Conservation (phyloP, 108 stramenopile genomes). For the Conticribra guillardii region DNA sequence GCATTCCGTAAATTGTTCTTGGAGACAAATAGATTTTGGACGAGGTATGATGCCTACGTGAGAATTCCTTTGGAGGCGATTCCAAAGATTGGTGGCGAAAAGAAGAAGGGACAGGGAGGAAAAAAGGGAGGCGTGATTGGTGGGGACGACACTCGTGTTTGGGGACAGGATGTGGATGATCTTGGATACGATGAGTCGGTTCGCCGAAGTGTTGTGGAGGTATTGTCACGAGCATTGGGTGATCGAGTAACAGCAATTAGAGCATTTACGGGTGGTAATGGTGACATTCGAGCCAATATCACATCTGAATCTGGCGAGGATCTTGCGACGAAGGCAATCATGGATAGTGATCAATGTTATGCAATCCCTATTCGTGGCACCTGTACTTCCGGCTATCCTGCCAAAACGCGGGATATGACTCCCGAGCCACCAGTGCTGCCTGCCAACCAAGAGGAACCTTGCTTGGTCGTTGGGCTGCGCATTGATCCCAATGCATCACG, state of each 20-base stretch:
- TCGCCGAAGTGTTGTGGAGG: slow-evolving; percentile 51
- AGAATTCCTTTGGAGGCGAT: slow-evolving; percentile 51
- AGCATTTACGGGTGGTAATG: slow-evolving; percentile 78
- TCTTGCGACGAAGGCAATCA: slow-evolving; percentile 18
- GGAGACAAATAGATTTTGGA: slow-evolving; percentile 73
- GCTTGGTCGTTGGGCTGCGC: slow-evolving; percentile 57
- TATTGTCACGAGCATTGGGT: slow-evolving; percentile 68
- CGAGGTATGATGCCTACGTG: slow-evolving; percentile 76
- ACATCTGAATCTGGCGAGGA: slow-evolving; percentile 23
- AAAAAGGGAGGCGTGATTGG: not conserved
- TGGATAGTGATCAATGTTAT: slow-evolving; percentile 47
- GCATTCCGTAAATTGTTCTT: slow-evolving; percentile 73
- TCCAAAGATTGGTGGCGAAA: slow-evolving; percentile 34
- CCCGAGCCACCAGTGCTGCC: slow-evolving; percentile 19
- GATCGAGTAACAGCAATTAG: slow-evolving; percentile 64
- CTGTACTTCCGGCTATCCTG: slow-evolving; percentile 15
- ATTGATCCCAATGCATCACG: slow-evolving; percentile 71
- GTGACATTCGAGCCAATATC: slow-evolving; percentile 31
- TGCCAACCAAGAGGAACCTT: slow-evolving; percentile 41
- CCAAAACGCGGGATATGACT: slow-evolving; percentile 1
- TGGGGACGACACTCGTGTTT: no score
- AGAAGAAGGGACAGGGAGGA: slow-evolving; percentile 6
- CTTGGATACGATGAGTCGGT: slow-evolving; percentile 59
- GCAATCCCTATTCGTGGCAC: slow-evolving; percentile 44
- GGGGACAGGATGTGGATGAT: slow-evolving; percentile 51